Evolutionary conservation across 768 basidiomycete species (phyloP).

Genomic region (Dentipellis fragilis): DNA sequence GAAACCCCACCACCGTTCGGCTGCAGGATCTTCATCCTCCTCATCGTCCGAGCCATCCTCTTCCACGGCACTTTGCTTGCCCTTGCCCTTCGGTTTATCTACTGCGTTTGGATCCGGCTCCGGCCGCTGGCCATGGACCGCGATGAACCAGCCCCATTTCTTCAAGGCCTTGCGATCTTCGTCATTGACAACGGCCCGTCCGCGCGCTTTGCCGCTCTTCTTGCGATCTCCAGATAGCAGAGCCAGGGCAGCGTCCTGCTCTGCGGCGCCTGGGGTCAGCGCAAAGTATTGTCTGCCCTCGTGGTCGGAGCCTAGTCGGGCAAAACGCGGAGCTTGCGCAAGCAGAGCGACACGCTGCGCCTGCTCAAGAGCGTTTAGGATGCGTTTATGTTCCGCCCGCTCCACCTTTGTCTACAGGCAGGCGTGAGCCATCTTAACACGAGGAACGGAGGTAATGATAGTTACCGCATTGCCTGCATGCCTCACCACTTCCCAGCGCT

Average conservation of each 20-base stretch:
- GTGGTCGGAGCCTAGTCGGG: slow-evolving; percentile 54
- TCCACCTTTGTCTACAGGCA: slow-evolving; percentile 31
- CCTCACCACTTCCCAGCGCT: slow-evolving; percentile 39
- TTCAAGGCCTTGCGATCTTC: slow-evolving; percentile 43
- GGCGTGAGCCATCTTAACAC: neutral
- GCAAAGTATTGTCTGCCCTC: slow-evolving; percentile 64
- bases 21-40: slow-evolving; percentile 26
- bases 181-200: slow-evolving; percentile 26
- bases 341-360: slow-evolving; percentile 39
- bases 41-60: slow-evolving; percentile 11
- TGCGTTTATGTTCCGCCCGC: slow-evolving; percentile 39
- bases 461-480: slow-evolving; percentile 12
- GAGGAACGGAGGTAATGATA: neutral
- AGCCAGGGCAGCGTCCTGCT: slow-evolving; percentile 38
- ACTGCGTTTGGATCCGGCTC: slow-evolving; percentile 18
- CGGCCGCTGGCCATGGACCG: slow-evolving; percentile 58
- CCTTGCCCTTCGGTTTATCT: slow-evolving; percentile 14
- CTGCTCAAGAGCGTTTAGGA: slow-evolving; percentile 41
- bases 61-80: slow-evolving; percentile 13
- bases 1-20: slow-evolving; percentile 71
- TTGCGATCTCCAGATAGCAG: slow-evolving; percentile 21
- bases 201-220: slow-evolving; percentile 31
- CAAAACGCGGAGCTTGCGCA: slow-evolving; percentile 42
- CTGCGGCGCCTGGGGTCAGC: slow-evolving; percentile 46
- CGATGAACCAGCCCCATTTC: slow-evolving; percentile 73